Percentiles rank a stretch among this genome's conserved stretches.
phyloP scores from a whole-genome alignment of 2,329 filamentous ascomycete genomes.

The Aspergillus novoparasiticus region DNA sequence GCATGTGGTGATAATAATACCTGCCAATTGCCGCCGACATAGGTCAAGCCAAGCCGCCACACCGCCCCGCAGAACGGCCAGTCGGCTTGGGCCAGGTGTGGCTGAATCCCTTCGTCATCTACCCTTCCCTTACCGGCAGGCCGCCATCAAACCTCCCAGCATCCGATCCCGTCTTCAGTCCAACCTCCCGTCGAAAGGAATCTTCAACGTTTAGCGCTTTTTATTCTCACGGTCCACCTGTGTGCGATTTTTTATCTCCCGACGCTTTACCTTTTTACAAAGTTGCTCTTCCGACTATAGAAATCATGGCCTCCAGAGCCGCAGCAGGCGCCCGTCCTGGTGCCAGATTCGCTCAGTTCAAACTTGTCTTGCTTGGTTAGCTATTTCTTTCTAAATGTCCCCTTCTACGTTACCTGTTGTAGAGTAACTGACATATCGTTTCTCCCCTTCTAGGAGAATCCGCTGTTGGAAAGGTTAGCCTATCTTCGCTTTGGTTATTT shows the following conservation, averaged over 20 bases:
- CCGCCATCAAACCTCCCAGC: slow-evolving; percentile 5
- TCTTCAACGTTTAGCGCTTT: background rate
- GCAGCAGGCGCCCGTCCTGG: slow-evolving; percentile 68
- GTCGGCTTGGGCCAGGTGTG: slow-evolving; percentile 26
- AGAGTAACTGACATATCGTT: slow-evolving; percentile 20
- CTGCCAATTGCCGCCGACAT: background rate
- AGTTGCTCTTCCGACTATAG: slow-evolving; percentile 19
- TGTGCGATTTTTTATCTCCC: background rate
- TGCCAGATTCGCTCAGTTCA: slow-evolving; percentile 96
- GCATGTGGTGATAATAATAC: slow-evolving; percentile 18
- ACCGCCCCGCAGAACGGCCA: slow-evolving; percentile 20
- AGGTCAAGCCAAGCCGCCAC: slow-evolving; percentile 10
- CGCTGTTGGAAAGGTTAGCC: slow-evolving; percentile 88
- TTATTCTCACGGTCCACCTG: background rate
- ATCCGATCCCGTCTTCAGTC: slow-evolving; percentile 9
- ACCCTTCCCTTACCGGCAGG: slow-evolving; percentile 11
- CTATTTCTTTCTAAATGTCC: slow-evolving; percentile 15
- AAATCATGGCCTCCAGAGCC: slow-evolving; percentile 80
- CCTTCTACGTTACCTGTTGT: slow-evolving; percentile 10
- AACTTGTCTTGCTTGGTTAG: slow-evolving; percentile 93
- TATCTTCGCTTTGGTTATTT: slow-evolving; percentile 15
- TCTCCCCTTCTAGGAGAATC: slow-evolving; percentile 73
- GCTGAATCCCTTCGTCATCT: slow-evolving; percentile 41
- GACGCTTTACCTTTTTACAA: background rate
- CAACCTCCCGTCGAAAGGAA: background rate